These are phyloP conservation scores for Apiospora arundinis DNA, from an alignment of 2,329 filamentous ascomycete genomes.

Conservation along the genomic window DNA sequence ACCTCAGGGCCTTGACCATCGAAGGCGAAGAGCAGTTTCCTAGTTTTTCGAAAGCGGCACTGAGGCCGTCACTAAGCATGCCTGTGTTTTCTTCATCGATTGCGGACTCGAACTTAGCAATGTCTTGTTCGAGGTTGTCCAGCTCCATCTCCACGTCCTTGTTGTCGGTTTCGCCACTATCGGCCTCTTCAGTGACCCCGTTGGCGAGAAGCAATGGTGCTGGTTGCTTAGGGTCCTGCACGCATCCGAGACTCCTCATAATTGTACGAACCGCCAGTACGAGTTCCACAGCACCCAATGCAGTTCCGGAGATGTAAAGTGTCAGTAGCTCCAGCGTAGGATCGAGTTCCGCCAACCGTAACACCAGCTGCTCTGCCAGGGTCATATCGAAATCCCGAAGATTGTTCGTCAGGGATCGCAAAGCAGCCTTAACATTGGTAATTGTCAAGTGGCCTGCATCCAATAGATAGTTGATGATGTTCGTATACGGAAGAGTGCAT, in stretches of 20 bases:
- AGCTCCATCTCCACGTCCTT: conserved; percentile 58
- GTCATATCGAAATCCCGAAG: conserved; percentile 53
- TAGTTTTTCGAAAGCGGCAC: conserved; percentile 72
- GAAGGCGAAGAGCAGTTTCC: conserved; percentile 66
- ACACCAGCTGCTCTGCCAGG: conserved; percentile 66
- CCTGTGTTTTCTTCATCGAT: conserved; percentile 69
- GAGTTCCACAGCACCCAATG: conserved; percentile 70
- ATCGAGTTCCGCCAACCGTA: conserved; percentile 69
- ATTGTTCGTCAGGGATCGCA: conserved; percentile 54
- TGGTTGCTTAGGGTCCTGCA: conserved; percentile 50
- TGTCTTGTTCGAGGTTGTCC: conserved; percentile 67
- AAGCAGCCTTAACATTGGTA: conserved; percentile 64
- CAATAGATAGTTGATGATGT: conserved; percentile 63
- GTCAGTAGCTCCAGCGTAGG: conserved; percentile 71
- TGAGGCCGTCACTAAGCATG: conserved; percentile 68
- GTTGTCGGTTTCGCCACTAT: conserved; percentile 35
- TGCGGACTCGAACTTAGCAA: conserved; percentile 72
- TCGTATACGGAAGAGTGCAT: conserved; percentile 57
- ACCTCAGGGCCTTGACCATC: conserved; percentile 69
- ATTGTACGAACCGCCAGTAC: conserved; percentile 69
- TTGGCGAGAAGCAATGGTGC: conserved; percentile 40
- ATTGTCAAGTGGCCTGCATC: conserved; percentile 66
- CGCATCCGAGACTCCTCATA: conserved; percentile 71
- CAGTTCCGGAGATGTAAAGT: conserved; percentile 68
- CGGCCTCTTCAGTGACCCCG: conserved; percentile 36